Evolutionary conservation across 225 moss, liverwort and hornwort species (phyloP), one percentile per base, ranked within the genome.

Genomic region (Marchantia polymorpha): DNA sequence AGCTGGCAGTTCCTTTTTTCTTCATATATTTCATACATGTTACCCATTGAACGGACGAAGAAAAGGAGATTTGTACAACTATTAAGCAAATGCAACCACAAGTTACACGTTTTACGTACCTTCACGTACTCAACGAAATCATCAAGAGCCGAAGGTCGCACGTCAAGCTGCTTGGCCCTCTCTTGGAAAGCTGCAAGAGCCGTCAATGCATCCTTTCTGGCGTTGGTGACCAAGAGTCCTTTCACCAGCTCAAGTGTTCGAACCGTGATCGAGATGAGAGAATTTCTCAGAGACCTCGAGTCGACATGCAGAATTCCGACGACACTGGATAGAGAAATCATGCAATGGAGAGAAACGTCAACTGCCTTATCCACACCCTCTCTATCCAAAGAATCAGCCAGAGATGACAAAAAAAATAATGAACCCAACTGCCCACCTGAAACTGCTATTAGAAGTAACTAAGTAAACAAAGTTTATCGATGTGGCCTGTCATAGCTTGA

Each of bases 251-350:
- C 82, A 11, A 95, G 83, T 61, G 93, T 90, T 79, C 81, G 90
- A 80, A 85, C 16, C 25, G 89, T 91, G 53, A 92, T 89, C 47
- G 93, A 92, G 54, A 92, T 89, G 12, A 95, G 89, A 75, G 78
- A 69, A 80, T 95, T 95, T 80, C 95, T 76, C n/a, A 95, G 75
- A 0, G 86, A 80, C 80, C 91, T 92, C 47, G 95, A 93, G 83
- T 95, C 95, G 58, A 95, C 87, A 79, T 93, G 95, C 46, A 95
- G 86, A 9, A 93, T 79, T 78, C 95, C 95, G 80, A 95, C 86
- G 0, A 90, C 83, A 85, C 95, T 95, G 79, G 25, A 82, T 27
- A 63, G 29, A 13, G 64, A 77, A 50, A 8, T 16, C 19, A 39
- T 19, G 64, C 16, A 15, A 46, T 5, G 50, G 48, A 74, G 54